Conservation (phyloP, 331 rosid species). For the Malus hybrid region DNA sequence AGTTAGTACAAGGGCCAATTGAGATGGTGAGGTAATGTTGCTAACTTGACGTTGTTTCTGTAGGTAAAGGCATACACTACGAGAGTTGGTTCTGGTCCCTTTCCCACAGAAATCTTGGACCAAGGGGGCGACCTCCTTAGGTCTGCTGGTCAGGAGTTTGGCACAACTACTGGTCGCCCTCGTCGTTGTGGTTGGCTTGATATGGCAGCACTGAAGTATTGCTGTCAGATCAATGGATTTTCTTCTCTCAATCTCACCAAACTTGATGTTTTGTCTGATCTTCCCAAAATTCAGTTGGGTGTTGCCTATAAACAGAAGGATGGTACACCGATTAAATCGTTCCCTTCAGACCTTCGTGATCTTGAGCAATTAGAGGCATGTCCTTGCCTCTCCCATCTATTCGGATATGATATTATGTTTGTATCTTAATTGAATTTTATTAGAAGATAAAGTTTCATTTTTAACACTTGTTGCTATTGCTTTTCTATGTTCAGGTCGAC, state of each 20-base stretch:
- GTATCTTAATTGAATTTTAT: neutral
- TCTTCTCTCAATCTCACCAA: constrained; percentile 91
- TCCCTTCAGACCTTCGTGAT: constrained; percentile 72
- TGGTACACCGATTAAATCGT: constrained; percentile 63
- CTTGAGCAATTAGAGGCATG: constrained; percentile 83
- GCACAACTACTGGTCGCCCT: constrained; percentile 95
- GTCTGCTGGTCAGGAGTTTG: constrained; percentile 91
- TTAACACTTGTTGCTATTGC: constrained; percentile 5
- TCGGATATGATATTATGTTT: neutral
- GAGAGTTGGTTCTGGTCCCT: constrained; percentile 96
- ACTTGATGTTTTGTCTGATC: constrained; percentile 80
- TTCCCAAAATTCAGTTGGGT: constrained; percentile 68
- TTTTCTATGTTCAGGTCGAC: constrained; percentile 57
- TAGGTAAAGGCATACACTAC: constrained; percentile 97
- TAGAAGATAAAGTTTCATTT: neutral
- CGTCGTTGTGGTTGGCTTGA: constrained; percentile 98
- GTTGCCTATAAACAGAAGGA: constrained; percentile 50
- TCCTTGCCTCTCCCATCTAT: neutral
- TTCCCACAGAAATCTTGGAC: constrained; percentile 82
- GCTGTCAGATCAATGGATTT: constrained; percentile 83
- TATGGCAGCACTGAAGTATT: constrained; percentile 59
- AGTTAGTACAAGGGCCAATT: neutral
- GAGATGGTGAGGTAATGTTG: constrained; percentile 6
- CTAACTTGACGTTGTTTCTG: constrained; percentile 13
- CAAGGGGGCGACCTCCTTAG: constrained; percentile 78